A percentile compares a stretch with the other conserved stretches of the same genome.
These are phyloP conservation scores for Kwoniella dejecticola DNA, from an alignment of 768 basidiomycete species.

Conservation along the genomic window DNA sequence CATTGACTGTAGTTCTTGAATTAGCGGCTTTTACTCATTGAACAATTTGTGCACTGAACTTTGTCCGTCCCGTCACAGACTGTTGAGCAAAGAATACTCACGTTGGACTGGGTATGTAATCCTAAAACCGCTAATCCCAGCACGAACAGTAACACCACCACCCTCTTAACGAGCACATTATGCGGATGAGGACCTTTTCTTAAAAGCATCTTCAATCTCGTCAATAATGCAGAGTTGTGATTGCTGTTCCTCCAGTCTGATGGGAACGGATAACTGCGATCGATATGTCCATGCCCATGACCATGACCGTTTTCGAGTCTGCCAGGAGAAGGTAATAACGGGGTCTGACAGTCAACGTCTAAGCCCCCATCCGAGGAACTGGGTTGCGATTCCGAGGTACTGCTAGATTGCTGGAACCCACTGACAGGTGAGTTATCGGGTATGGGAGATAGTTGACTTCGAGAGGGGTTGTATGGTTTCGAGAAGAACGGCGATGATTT, in stretches of 20 bases:
- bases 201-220: neutral
- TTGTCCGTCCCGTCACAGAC: too few species aligned
- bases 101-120: neutral
- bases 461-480: conserved; percentile 12
- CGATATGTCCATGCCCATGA: neutral
- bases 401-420: neutral
- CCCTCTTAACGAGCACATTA: conserved; percentile 5
- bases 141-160: neutral
- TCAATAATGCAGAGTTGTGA: neutral
- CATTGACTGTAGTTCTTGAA: neutral
- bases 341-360: conserved; percentile 21
- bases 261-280: conserved; percentile 30
- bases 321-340: conserved; percentile 29
- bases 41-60: too few species aligned
- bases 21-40: too few species aligned
- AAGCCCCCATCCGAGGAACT: neutral
- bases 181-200: conserved; percentile 5
- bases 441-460: conserved; percentile 20
- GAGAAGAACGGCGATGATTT: conserved; percentile 24
- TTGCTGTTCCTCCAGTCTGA: neutral
- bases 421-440: conserved; percentile 8
- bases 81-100: neutral
- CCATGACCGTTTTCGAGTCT: conserved; percentile 23
- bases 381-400: neutral
- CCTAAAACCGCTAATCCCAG: conserved; percentile 1